These are phyloP conservation scores for Podila horticola DNA, from an alignment of 192 early-diverging fungal species.

Conservation along the genomic window DNA sequence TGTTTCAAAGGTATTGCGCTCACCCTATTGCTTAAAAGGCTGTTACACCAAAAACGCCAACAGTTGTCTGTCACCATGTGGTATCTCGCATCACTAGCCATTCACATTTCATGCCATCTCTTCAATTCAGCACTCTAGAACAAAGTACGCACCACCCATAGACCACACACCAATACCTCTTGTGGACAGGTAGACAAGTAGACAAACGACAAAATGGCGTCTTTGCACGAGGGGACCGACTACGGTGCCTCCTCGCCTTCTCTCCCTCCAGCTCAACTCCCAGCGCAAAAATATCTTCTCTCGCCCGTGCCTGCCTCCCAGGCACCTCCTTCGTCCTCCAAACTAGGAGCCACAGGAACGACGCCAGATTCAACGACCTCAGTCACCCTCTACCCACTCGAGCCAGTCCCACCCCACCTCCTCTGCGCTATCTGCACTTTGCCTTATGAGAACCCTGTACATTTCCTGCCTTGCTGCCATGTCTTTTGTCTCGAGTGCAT, in stretches of 20 bases:
- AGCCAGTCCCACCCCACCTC: constrained; percentile 40
- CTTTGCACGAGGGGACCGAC: not conserved
- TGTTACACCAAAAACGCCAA: constrained; percentile 3
- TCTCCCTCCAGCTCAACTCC: not conserved
- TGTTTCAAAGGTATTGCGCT: constrained; percentile 3
- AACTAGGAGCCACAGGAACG: not conserved
- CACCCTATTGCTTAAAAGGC: not conserved
- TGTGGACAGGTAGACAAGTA: no score
- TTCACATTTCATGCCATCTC: not conserved
- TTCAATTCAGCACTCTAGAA: no score
- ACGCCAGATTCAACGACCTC: not conserved
- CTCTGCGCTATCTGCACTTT: constrained; percentile 43
- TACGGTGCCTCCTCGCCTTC: not conserved
- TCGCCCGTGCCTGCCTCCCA: constrained; percentile 37
- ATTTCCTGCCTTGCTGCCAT: constrained; percentile 49
- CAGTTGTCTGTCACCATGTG: no score
- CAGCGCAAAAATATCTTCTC: constrained; percentile 16
- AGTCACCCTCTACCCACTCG: constrained; percentile 35
- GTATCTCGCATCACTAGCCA: not conserved
- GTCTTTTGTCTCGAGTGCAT: constrained; percentile 52
- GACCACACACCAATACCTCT: no score
- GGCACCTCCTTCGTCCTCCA: constrained; percentile 6
- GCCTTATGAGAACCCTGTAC: constrained; percentile 50
- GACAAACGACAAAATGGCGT: not conserved
- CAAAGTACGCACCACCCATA: no score